These are phyloP conservation scores for Penicillium alfredii DNA, from an alignment of 495 filamentous ascomycete species.

Conservation along the genomic window DNA sequence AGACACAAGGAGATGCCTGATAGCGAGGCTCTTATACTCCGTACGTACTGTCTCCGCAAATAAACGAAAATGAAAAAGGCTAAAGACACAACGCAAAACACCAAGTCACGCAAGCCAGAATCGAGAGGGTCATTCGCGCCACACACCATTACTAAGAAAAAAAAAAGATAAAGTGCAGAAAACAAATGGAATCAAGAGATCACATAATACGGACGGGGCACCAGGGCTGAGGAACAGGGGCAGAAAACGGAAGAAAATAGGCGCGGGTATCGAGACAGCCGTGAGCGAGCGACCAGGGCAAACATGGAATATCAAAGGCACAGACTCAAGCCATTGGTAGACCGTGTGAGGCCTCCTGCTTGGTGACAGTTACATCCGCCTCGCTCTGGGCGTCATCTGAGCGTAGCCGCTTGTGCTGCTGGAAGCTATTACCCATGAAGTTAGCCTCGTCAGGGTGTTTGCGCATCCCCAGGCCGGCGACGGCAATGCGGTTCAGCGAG, in stretches of 20 bases:
- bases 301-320: too few relatives aligned
- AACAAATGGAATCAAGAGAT: slow-evolving; percentile 21
- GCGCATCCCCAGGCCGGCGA: slow-evolving; percentile 43
- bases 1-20: too few relatives aligned
- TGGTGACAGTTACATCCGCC: slow-evolving; percentile 17
- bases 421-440: slow-evolving; percentile 30
- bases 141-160: slow-evolving; percentile 17
- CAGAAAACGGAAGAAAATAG: too few relatives aligned
- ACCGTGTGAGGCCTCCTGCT: slow-evolving; percentile 30
- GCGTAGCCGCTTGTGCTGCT: slow-evolving; percentile 30
- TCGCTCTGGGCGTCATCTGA: slow-evolving; percentile 29
- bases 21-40: too few relatives aligned
- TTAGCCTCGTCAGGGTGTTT: slow-evolving; percentile 36
- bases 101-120: slow-evolving; percentile 9
- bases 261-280: not conserved
- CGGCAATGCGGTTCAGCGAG: slow-evolving; percentile 42
- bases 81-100: slow-evolving; percentile 11
- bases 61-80: not conserved
- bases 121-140: slow-evolving; percentile 11
- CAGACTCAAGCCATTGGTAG: slow-evolving; percentile 22
- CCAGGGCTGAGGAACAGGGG: too few relatives aligned
- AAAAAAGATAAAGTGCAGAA: slow-evolving; percentile 13
- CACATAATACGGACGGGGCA: not conserved
- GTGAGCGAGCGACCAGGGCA: not conserved
- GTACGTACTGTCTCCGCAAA: too few relatives aligned